phyloP scores from a whole-genome alignment of 2,329 filamentous ascomycete species.

The Cryphonectria carpinicola region DNA sequence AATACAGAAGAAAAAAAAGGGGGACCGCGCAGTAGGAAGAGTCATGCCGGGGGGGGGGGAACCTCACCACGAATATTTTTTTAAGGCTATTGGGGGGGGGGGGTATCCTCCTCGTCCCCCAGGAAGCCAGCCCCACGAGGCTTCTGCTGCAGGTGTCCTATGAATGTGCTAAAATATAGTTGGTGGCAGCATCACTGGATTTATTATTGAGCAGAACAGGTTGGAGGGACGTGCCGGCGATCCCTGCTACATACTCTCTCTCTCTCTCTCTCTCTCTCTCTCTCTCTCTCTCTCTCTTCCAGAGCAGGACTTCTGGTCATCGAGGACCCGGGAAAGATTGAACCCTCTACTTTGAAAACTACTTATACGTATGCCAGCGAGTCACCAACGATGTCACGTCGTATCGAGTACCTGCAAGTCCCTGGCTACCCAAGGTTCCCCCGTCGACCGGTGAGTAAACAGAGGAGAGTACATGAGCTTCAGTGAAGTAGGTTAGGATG shows the following conservation, averaged over 20 bases:
- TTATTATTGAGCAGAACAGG: too few relatives aligned
- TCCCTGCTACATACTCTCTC: background rate
- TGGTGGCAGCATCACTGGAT: background rate
- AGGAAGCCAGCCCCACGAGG: background rate
- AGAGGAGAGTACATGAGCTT: background rate
- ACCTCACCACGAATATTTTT: background rate
- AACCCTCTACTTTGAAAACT: background rate
- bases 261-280: too few relatives aligned
- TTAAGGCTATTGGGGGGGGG: background rate
- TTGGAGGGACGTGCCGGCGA: too few relatives aligned
- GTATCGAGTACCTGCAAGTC: background rate
- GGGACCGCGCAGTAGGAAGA: background rate
- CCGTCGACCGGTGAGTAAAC: background rate
- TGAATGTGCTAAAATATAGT: background rate
- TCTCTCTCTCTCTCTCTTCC: too few relatives aligned
- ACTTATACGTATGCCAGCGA: background rate
- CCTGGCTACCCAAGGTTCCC: background rate
- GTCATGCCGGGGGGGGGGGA: background rate
- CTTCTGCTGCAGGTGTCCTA: background rate
- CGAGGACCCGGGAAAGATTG: too few relatives aligned
- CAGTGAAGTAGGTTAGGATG: background rate
- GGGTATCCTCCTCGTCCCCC: too few relatives aligned
- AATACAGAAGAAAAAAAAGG: background rate
- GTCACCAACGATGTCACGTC: background rate
- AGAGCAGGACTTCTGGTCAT: too few relatives aligned